Base-by-base conservation (phyloP, 2,329 filamentous ascomycete genomes). In the Cylindrodendrum hubeiense region DNA sequence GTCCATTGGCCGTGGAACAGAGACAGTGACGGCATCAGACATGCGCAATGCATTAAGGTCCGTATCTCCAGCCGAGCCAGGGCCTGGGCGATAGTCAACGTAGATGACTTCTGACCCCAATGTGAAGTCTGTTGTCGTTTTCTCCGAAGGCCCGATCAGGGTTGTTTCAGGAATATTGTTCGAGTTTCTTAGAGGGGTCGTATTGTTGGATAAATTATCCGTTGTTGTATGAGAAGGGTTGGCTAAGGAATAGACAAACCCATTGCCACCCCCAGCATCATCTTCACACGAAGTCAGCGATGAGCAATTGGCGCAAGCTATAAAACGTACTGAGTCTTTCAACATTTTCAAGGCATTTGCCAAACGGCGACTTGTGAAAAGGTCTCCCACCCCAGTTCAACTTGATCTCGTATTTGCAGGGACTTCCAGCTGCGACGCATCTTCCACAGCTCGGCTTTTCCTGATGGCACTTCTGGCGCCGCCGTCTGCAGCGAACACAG, bases 381-480 rank as follows among this genome's bases (percentile, higher is more conserved):
- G 67, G 26, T 33, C 67, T 57, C 12, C 67, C 67, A 8, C 67
- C 67, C 67, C 67, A 70, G 1, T 54, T 65, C 19, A 69, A 21
- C 21, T 60, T 60, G 13, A 67, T 15, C 22, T 57, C 63, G 33
- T 73, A 73, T 5, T 26, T 56, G 17, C 70, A 73, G 0, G 37
- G 9, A 15, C 43, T 37, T 2, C 46, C 60, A 3, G 68, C 63
- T 1, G 52, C 39, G 8, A 46, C 28, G 6, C 71, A 73, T 53
- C 52, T 61, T 10, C 52, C 49, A 26, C 71, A 73, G 3, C 34
- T 62, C 4, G 70, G 70, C 43, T 67, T 65, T 8, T 60, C 30
- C 44, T 71, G 66, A 5, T 70, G 64, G 46, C 70, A 73, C 37
- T 60, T 72, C 24, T 73, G 68, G 2, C 67, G 66, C 3, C 70